A percentile compares a stretch with the other conserved stretches of the same genome.
These are phyloP conservation scores for Solanum hybrid DNA, from an alignment of 305 asterid species.

Conservation along the genomic window DNA sequence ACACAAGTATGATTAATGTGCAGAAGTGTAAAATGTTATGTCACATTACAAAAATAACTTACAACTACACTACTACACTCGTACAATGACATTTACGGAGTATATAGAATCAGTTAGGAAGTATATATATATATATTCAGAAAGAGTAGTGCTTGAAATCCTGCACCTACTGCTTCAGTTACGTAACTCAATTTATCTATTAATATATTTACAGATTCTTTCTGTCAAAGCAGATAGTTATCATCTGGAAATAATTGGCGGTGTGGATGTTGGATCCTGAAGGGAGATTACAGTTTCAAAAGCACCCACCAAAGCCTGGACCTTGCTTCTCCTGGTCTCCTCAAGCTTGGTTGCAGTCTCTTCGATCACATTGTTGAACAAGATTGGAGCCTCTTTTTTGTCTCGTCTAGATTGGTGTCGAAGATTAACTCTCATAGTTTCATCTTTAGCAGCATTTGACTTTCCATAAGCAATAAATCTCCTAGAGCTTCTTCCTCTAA, in stretches of 20 bases:
- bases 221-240: background rate
- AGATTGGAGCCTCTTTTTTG: slow-evolving; percentile 1
- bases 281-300: slow-evolving; percentile 41
- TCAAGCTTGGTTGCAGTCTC: slow-evolving; percentile 25
- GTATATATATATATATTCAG: background rate
- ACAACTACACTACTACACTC: background rate
- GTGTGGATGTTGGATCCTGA: slow-evolving; percentile 19
- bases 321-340: slow-evolving; percentile 27
- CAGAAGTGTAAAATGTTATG: background rate
- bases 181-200: background rate
- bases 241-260: background rate
- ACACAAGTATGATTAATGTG: background rate
- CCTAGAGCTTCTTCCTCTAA: slow-evolving; percentile 11
- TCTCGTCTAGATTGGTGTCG: slow-evolving; percentile 5
- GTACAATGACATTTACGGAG: background rate
- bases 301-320: slow-evolving; percentile 49
- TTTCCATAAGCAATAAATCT: slow-evolving; percentile 6
- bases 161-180: background rate
- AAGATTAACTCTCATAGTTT: slow-evolving; percentile 14
- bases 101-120: background rate
- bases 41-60: background rate
- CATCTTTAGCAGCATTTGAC: slow-evolving; percentile 1
- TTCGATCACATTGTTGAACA: slow-evolving; percentile 27
- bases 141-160: background rate
- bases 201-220: background rate